A percentile compares a stretch with the other conserved stretches of the same genome.
These are phyloP conservation scores for Lojkania enalia DNA, from an alignment of 2,329 filamentous ascomycete species.

Conservation along the genomic window DNA sequence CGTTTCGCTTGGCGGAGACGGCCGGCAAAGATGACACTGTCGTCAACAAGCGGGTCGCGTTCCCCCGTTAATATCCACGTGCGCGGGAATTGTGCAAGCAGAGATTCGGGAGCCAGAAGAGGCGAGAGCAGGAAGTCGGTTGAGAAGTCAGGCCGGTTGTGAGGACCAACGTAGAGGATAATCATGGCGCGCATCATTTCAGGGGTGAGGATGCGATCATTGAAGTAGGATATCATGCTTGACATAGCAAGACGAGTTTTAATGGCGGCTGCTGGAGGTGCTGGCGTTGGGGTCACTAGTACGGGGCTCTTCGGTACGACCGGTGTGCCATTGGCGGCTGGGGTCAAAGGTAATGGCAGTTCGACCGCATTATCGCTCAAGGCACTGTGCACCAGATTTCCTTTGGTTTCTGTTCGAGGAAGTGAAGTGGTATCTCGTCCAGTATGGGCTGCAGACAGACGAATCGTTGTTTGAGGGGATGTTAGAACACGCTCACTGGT, in stretches of 20 bases:
- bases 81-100: constrained; percentile 87
- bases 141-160: constrained; percentile 89
- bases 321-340: constrained; percentile 9
- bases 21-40: constrained; percentile 95
- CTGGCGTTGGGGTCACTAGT: constrained; percentile 31
- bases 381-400: constrained; percentile 16
- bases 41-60: constrained; percentile 91
- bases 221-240: constrained; percentile 98
- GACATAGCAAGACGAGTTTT: constrained; percentile 90
- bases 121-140: constrained; percentile 91
- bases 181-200: constrained; percentile 99
- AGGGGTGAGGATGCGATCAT: constrained; percentile 89
- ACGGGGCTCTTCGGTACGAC: constrained; percentile 24
- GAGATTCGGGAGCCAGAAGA: constrained; percentile 80
- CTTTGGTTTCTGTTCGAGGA: constrained; percentile 23
- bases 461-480: constrained; percentile 42
- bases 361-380: constrained; percentile 16
- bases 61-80: constrained; percentile 94
- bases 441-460: constrained; percentile 45
- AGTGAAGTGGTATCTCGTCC: constrained; percentile 30
- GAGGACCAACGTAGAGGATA: constrained; percentile 91
- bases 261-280: constrained; percentile 56
- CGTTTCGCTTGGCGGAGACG: constrained; percentile 78
- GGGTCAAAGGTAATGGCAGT: constrained; percentile 26
- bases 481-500: constrained; percentile 32